Evolutionary conservation across 1,284 basidiomycete species (phyloP).

Genomic region (Ustilago curta): DNA sequence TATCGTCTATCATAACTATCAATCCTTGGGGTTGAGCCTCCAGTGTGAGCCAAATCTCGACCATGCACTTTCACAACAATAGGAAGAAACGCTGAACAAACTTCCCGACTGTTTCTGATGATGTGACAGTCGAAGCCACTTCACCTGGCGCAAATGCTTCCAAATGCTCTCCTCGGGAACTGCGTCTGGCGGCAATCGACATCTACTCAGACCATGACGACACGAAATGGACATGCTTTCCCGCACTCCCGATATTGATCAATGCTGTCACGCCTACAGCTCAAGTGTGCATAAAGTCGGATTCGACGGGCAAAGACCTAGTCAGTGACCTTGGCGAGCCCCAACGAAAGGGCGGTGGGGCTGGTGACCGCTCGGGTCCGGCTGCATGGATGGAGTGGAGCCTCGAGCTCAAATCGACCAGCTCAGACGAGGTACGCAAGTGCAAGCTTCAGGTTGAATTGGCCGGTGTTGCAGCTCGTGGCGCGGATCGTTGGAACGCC

Average conservation of each 20-base stretch:
- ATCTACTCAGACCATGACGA: constrained; percentile 36
- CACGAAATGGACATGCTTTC: constrained; percentile 25
- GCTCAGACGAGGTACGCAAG: background rate
- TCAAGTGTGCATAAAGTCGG: constrained; percentile 3
- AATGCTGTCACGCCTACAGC: background rate
- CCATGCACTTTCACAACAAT: background rate
- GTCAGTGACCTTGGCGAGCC: constrained; percentile 37
- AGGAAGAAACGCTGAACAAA: background rate
- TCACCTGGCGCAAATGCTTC: constrained; percentile 10
- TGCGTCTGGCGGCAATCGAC: constrained; percentile 35
- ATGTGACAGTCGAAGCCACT: constrained; percentile 14
- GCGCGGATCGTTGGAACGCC: constrained; percentile 39
- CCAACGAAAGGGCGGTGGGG: constrained; percentile 41
- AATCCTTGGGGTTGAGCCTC: constrained; percentile 28
- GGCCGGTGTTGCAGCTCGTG: constrained; percentile 34
- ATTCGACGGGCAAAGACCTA: constrained; percentile 32
- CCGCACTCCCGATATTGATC: constrained; percentile 22
- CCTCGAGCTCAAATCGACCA: background rate
- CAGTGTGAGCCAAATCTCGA: constrained; percentile 29
- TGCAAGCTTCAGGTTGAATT: constrained; percentile 35
- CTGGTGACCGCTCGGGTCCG: constrained; percentile 29
- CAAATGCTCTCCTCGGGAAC: constrained; percentile 1
- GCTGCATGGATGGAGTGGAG: constrained; percentile 52
- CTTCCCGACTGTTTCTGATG: background rate
- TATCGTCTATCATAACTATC: constrained; percentile 39